Conservation (phyloP, 176 grass and related monocot species). For the Cenchrus americanus region DNA sequence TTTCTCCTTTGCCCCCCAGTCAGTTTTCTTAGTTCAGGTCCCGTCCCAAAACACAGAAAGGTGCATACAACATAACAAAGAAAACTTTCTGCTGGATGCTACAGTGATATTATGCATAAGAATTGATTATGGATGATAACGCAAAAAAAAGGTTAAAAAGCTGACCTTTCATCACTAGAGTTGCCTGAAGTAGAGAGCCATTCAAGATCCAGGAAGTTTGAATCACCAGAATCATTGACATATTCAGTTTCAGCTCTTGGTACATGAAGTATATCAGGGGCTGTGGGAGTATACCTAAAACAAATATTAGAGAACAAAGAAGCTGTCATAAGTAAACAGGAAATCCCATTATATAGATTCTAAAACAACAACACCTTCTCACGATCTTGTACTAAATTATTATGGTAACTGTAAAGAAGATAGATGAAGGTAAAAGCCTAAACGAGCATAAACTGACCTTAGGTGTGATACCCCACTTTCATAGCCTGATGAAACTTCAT, state of each 20-base stretch:
- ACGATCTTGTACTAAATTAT: conserved; percentile 17
- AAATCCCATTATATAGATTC: neutral
- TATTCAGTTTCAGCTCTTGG: conserved; percentile 15
- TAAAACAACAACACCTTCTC: neutral
- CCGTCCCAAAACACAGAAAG: neutral
- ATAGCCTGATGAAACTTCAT: conserved; percentile 42
- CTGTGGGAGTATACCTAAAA: conserved; percentile 46
- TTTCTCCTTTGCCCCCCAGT: neutral
- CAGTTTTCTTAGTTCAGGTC: neutral
- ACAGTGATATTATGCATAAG: neutral
- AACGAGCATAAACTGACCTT: conserved; percentile 45
- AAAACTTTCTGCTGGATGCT: conserved; percentile 25
- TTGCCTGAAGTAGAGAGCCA: conserved; percentile 55
- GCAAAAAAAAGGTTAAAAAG: neutral
- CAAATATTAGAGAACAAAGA: conserved; percentile 24
- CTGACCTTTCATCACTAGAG: conserved; percentile 55
- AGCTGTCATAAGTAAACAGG: conserved; percentile 19
- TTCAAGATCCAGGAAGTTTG: conserved; percentile 61
- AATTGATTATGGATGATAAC: neutral
- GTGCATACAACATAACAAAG: neutral
- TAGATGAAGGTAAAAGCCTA: neutral
- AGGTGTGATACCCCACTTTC: conserved; percentile 48
- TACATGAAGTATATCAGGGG: conserved; percentile 16
- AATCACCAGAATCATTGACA: conserved; percentile 44
- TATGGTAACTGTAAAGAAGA: neutral